Evolutionary conservation across 495 filamentous ascomycete genomes (phyloP), one percentile per base, ranked within the genome.

Genomic region (Penicillium atrosanguineum): DNA sequence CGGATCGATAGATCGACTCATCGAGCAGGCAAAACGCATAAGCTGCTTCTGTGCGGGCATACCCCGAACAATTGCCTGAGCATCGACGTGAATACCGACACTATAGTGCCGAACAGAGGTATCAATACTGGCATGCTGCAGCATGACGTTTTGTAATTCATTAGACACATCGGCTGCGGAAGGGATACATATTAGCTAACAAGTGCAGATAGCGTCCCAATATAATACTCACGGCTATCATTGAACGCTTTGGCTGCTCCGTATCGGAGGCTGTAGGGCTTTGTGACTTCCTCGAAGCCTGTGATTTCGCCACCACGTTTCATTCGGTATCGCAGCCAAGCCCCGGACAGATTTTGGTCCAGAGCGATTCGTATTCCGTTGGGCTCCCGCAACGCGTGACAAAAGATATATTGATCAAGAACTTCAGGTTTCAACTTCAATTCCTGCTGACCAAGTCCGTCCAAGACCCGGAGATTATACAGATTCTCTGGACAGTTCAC

Each of bases 71-170:
- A 72, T 67, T 20, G 56, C 68, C 56, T 68, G 51, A n/a, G 59
- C 49, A 53, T 76, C 61, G 37, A 69, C 53, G 36, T 69, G 48
- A 43, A 74, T 64, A 48, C 54, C 65, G 37, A 67, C 63, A 45
- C 58, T 62, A 47, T 73, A 72, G 52, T 73, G 59, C 47, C 63
- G 66, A 11, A 75, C 42, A 58, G 72, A 73, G 1, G 64, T 72
- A 44, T 63, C 44, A 39, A 71, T 73, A 26, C 52, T 67, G 20
- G 64, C 53, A 57, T 73, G 61, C 54, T 73, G 56, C 19, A 73
- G 52, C 41, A 73, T 75, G 5, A 73, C 53, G 46, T 74, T 74
- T 62, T 76, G 63, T 23, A 74, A 31, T 31, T 65, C 54, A 55
- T 72, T 67, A n/a, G 62, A 68, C 42, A 76, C 57, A 39, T 39